Evolutionary conservation across 1,139 yeast species (phyloP), one percentile per base, ranked within the genome.

Genomic region (Magnusiomyces ingens): DNA sequence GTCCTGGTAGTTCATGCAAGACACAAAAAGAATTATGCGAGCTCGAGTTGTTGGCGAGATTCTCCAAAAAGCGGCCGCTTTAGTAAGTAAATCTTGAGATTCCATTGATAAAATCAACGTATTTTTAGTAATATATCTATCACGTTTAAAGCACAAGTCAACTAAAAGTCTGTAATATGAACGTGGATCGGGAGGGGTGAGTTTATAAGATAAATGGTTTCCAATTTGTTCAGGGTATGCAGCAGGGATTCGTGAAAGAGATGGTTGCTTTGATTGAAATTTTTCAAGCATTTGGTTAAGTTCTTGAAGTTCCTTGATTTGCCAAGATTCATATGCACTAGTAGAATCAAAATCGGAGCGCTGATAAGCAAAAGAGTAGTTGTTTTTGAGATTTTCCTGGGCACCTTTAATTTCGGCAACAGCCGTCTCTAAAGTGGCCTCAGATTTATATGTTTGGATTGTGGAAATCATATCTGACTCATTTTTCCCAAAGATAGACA

Each of bases 11-110:
- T 64, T 58, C 13, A 62, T 66, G 36, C 59, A 62, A 1, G 65
- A 64, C 3, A 68, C 85, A 2, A 82, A 76, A 52, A 77, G 78
- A 3, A 82, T 60, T 1, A 82, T 64, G 0, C 78, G 74, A 0
- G 82, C 79, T 54, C 78, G 69, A 0, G 90, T 74, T 0, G 81
- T 72, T 8, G 67, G 66, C 55, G 78, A 79, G 4, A 85, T 67
- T 57, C 86, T 71, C 95, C 95, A 86, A 49, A 80, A 71, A 49
- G 71, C 74, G 4, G 82, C 72, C 55, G 81, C 78, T 18, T 74
- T 69, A 10, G 66, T 68, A 12, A 81, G 64, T 22, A 82, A 68
- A 52, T 71, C 75, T 29, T 66, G 61, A 2, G 77, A 72, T 29
- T 73, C 68, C 64, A 79, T 75, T 48, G 73, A 62, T 50, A 68